Evolutionary conservation across 2,329 filamentous ascomycete species (phyloP), one percentile per base, ranked within the genome.

Genomic region (Arachnomyces sp.): DNA sequence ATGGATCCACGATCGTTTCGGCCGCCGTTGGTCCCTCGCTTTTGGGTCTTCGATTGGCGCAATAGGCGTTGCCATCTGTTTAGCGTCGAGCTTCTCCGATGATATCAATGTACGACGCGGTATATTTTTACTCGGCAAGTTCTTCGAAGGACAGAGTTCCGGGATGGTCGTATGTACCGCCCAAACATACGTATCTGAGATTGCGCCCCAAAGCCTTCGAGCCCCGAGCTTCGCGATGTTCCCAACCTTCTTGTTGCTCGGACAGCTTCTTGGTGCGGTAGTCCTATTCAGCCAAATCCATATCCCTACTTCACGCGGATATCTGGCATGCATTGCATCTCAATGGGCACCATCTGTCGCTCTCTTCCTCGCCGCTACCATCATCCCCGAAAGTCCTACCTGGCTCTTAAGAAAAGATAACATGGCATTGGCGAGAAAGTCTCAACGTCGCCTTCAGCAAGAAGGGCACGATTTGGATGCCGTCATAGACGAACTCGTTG

Each of bases 301-400:
- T 20, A 44, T 48, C 11, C 16, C 44, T 29, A 51, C 54, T 30
- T 41, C 15, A 34, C 57, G 31, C 44, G 66, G 60, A 11, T 70
- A 68, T 45, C 51, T 54, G 2, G 50, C 61, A n/a, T 57, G 57
- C 7, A 63, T 71, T 40, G 65, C 55, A 2, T 60, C 64, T 0
- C 63, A 68, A 43, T 70, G 67, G 66, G 51, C 59, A 0, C 66
- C 65, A 44, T 64, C 66, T 0, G 55, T 60, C 4, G 44, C 70
- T 1, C 64, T 70, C 0, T 52, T 73, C 11, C 3, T 66, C 13
- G 51, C 71, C 12, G 59, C 70, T 0, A 49, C 68, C 25, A 31
- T 70, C 33, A 61, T 76, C 28, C 73, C 73, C 0, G 73, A 77
- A 45, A 71, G 66, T 9, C 73, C 73, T 0, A 60, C 68, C 0